These are phyloP conservation scores for Pichia sp. DNA, from an alignment of 1,139 yeast genomes.

Conservation along the genomic window DNA sequence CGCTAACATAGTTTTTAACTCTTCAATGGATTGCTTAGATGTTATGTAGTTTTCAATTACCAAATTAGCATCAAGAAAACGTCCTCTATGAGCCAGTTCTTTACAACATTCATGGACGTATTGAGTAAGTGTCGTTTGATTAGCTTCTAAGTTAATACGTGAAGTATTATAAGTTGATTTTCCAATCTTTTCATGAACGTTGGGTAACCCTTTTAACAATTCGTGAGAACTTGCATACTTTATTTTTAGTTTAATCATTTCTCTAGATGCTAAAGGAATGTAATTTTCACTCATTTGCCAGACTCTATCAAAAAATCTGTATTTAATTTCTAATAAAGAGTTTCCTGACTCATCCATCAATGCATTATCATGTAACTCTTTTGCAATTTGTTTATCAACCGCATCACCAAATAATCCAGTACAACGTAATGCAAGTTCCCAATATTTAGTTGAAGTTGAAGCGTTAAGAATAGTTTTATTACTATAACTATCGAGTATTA, in stretches of 20 bases:
- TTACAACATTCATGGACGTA: constrained; percentile 24
- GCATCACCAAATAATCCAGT: constrained; percentile 22
- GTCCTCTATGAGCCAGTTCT: constrained; percentile 20
- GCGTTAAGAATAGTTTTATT: constrained; percentile 18
- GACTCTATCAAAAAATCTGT: constrained; percentile 14
- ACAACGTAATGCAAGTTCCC: constrained; percentile 23
- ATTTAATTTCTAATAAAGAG: constrained; percentile 8
- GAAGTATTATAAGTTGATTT: constrained; percentile 14
- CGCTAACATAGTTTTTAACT: constrained; percentile 14
- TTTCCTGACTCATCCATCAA: constrained; percentile 4
- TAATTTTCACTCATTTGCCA: constrained; percentile 16
- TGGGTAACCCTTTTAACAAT: constrained; percentile 21
- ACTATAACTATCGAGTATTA: constrained; percentile 22
- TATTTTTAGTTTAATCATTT: constrained; percentile 19
- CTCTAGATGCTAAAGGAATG: constrained; percentile 17
- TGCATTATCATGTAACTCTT: constrained; percentile 15
- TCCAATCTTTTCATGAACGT: constrained; percentile 12
- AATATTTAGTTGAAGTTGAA: constrained; percentile 20
- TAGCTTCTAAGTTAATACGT: constrained; percentile 16
- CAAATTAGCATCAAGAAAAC: constrained; percentile 26
- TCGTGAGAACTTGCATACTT: constrained; percentile 22
- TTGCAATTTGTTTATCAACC: constrained; percentile 19
- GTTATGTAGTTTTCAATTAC: constrained; percentile 22
- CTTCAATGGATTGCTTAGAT: constrained; percentile 9
- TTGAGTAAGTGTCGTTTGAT: constrained; percentile 19